Evolutionary conservation across 2,329 filamentous ascomycete genomes (phyloP), one percentile per base, ranked within the genome.

Genomic region (Westerdykella sp.): DNA sequence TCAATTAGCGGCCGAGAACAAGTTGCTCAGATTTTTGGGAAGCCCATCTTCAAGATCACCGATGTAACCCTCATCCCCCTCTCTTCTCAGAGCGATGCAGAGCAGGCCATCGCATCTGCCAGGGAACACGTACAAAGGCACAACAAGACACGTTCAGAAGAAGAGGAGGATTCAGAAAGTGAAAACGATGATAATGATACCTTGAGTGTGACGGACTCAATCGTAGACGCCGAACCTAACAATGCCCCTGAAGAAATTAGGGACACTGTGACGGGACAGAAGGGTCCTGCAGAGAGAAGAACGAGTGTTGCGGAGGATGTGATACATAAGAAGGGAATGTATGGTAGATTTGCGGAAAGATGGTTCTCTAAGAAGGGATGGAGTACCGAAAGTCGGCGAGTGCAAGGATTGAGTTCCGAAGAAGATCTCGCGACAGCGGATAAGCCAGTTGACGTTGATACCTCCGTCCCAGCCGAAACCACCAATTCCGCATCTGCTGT

Each of bases 61-160:
- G 87, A 94, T 55, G 86, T 97, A 25, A 84, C 88, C 6, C 73
- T 97, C n/a, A 95, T 95, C 5, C 93, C 93, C 1, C 81, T 93
- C 41, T 79, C 83, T 2, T 91, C 85, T 5, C 83, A 84, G 56
- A 64, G 68, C 34, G 87, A 94, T 35, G 90, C 91, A 4, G 75
- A 80, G 48, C 76, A 78, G 22, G 84, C 87, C 7, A 84, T 97
- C 45, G 67, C 70, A 2, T 77, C 78, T 43, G 86, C 85, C 0
- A 73, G 62, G 49, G 74, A 69, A 42, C 70, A 66, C 49, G 55
- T 66, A 4, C 62, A 64, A 30, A 66, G 71, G 68, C 59, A 50
- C 49, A 66, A 47, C 39, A 60, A 57, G 45, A 50, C 50, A 30
- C 49, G 42, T 22, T 56, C 51, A 12, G 52, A 57, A 7, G 44